Base-by-base conservation (phyloP, 139 green algal genomes). In the Raphidocelis subcapitata region DNA sequence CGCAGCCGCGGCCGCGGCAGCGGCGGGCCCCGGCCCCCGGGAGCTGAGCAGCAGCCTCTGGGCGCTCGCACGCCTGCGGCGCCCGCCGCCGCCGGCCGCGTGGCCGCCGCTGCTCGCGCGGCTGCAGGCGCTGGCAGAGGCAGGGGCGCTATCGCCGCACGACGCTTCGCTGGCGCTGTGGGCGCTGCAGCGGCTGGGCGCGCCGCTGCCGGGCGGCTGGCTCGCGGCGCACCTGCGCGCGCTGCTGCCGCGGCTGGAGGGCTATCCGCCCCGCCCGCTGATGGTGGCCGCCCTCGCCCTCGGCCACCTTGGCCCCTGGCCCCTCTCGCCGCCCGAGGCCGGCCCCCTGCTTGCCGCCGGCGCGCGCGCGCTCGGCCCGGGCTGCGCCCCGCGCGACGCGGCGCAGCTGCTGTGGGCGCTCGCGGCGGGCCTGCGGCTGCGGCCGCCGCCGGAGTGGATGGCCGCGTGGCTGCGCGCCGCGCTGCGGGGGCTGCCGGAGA, bases 51-150 rank as follows among this genome's bases (percentile, higher is more conserved):
- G 8, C 8, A 12, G 8, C 41, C 20, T 71, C 10, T 60, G 41
- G 65, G 65, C 65, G 5, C 65, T 71, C 18, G 65, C 65, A 31
- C 36, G 51, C 1, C n/a, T 71, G 24, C n/a, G 44, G 2, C 23
- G 3, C 8, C 26, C 29, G 12, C 65, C 57, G 28, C 24, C 10
- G 24, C 47, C 46, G 26, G 37, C 44, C 44, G 44, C 35, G 10
- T 71, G 65, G 65, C 47, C n/a, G 8, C 65, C 65, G 14, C 21
- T 71, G 21, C 65, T 71, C 26, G 32, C 37, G 26, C 16, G 4
- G 3, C 33, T 71, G 3, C 5, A 12, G 5, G 24, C 26, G 21
- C 41, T 49, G 41, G 41, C 41, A 12, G 14, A 44, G n/a, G 55
- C 28, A 28, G 24, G 26, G 44, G 44, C 35, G 44, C n/a, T 62